Base-by-base conservation (phyloP, 192 early-diverging fungal genomes). In the Umbelopsis sp. region DNA sequence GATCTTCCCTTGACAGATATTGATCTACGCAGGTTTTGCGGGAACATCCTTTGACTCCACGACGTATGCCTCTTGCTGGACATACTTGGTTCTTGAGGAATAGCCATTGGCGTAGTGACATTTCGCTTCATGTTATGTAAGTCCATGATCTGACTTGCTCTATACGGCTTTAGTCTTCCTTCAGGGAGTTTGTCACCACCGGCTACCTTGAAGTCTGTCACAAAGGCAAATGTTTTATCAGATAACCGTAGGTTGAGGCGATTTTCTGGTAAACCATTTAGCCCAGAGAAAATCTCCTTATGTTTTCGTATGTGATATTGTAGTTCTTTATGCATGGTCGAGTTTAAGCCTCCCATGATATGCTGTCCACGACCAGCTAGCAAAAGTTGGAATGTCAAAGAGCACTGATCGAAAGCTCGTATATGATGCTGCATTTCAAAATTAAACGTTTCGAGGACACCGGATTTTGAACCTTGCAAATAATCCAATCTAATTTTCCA, bases 341-440 rank as follows among this genome's bases (percentile, higher is more conserved):
- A 62, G 31, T 62, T 62, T 3, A 62, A 17, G 12, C 56, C 56
- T 32, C 56, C 56, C 56, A 62, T 62, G 1, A 62, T 62, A 34
- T 62, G 56, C 29, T 62, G 31, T n/a, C 56, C 56, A 31, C 56
- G 56, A 32, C 56, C 56, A 34, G 56, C 56, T 20, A 62, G n/a
- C 12, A 62, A 32, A 29, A 32, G 31, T 12, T 62, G 56, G 20
- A 62, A 62, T 2, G 56, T 62, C 9, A 62, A 26, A 36, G 56
- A 62, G 56, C 56, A 62, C 17, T 62, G 29, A 62, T 62, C 56
- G 14, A 62, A 34, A 36, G 56, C 56, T 34, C 56, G 56, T 29
- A 62, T 62, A 62, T 62, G 56, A 20, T 62, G 56, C 31, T 62
- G 56, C 56, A 62, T 62, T 32, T 62, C 56, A 62, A 62, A 62